Conservation (phyloP, 1,139 yeast species). For the Scheffersomyces segobiensis region DNA sequence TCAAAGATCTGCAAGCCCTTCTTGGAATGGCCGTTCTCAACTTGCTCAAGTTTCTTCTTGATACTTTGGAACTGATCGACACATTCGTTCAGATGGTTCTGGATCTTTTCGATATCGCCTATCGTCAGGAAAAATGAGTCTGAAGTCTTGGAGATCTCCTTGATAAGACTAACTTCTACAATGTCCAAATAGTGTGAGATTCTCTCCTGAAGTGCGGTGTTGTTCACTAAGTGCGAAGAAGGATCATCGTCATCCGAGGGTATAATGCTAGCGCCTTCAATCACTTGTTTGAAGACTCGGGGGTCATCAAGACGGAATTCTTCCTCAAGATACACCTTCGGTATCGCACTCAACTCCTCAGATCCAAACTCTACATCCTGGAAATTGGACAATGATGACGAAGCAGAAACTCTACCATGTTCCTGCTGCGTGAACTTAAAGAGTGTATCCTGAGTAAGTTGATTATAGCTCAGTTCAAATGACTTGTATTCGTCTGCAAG, state of each 20-base stretch:
- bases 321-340: slow-evolving; percentile 64
- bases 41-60: slow-evolving; percentile 34
- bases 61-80: slow-evolving; percentile 50
- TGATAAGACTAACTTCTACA: slow-evolving; percentile 77
- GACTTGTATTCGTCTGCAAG: slow-evolving; percentile 55
- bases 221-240: slow-evolving; percentile 24
- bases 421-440: slow-evolving; percentile 39
- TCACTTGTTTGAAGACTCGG: slow-evolving; percentile 72
- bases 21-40: slow-evolving; percentile 53
- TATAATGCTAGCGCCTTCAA: slow-evolving; percentile 51
- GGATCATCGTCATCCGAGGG: slow-evolving; percentile 21
- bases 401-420: slow-evolving; percentile 19
- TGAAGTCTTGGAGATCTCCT: slow-evolving; percentile 83
- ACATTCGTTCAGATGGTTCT: slow-evolving; percentile 55
- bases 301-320: slow-evolving; percentile 88
- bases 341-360: slow-evolving; percentile 45
- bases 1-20: slow-evolving; percentile 55
- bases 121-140: slow-evolving; percentile 82
- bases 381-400: slow-evolving; percentile 13
- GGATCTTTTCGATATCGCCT: slow-evolving; percentile 70
- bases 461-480: slow-evolving; percentile 51
- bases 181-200: slow-evolving; percentile 81
- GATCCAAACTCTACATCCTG: slow-evolving; percentile 10
- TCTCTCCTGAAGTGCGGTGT: slow-evolving; percentile 71
- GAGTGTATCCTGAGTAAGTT: slow-evolving; percentile 50